Evolutionary conservation across 2,329 filamentous ascomycete genomes (phyloP).

Genomic region (Colletotrichum sp.): DNA sequence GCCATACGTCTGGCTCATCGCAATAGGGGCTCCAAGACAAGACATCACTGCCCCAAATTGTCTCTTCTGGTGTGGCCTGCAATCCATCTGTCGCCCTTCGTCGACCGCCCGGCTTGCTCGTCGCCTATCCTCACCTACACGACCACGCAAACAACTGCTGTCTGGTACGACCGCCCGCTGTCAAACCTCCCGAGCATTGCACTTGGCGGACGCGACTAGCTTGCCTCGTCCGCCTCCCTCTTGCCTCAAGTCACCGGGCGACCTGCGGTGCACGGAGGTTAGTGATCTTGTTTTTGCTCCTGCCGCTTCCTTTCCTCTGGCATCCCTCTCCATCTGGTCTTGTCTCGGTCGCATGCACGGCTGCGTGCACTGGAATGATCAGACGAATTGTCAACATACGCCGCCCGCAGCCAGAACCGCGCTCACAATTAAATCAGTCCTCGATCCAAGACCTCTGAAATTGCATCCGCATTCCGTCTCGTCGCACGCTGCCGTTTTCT

Average conservation of each 20-base stretch:
- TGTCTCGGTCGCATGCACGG: not conserved
- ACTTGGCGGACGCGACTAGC: not conserved
- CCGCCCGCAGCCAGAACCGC: not conserved
- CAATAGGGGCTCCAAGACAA: constrained; percentile 5
- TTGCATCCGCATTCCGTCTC: constrained; percentile 3
- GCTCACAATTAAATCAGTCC: constrained; percentile 14
- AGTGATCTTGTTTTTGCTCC: not conserved
- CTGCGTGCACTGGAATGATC: constrained; percentile 7
- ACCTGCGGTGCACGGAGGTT: constrained; percentile 11
- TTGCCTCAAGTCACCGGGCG: not conserved
- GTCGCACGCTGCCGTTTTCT: not conserved
- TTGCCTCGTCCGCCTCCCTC: not conserved
- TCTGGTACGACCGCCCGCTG: not conserved
- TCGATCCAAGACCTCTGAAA: constrained; percentile 10
- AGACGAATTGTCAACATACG: not conserved
- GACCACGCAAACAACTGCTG: not conserved
- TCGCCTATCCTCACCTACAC: not conserved
- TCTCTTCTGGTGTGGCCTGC: not conserved
- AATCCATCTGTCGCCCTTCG: not conserved
- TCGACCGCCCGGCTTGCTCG: not conserved
- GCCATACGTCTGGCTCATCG: not conserved
- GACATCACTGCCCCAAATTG: not conserved
- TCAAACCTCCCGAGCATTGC: not conserved
- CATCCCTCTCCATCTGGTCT: not conserved
- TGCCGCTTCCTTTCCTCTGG: not conserved